Evolutionary conservation across 257 asterid genomes (phyloP).

Genomic region (Agastache rugosa): DNA sequence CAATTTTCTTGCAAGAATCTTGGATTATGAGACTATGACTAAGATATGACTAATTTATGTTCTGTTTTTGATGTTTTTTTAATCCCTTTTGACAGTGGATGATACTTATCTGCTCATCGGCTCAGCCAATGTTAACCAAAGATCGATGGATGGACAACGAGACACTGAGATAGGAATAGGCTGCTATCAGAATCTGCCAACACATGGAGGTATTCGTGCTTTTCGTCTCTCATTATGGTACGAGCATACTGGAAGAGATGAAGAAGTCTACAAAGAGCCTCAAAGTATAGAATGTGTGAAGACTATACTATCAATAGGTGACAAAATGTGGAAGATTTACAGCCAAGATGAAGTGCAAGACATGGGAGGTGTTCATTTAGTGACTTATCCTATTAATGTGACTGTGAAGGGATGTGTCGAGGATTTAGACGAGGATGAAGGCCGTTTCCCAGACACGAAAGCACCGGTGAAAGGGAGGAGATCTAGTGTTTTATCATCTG

Average conservation of each 20-base stretch:
- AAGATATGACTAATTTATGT: constrained; percentile 15
- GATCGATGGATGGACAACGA: constrained; percentile 93
- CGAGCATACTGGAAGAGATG: constrained; percentile 74
- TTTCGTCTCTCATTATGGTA: constrained; percentile 86
- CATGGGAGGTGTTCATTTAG: constrained; percentile 81
- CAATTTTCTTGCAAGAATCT: neutral
- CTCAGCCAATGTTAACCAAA: constrained; percentile 86
- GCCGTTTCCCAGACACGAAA: constrained; percentile 73
- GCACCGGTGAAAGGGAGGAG: constrained; percentile 66
- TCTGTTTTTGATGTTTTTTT: neutral
- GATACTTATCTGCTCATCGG: constrained; percentile 78
- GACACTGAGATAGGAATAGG: constrained; percentile 93
- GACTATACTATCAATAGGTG: constrained; percentile 62
- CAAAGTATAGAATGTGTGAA: constrained; percentile 64
- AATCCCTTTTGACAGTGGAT: constrained; percentile 61
- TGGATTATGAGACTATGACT: too few relatives aligned
- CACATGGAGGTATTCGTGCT: constrained; percentile 54
- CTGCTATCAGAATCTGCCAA: constrained; percentile 70
- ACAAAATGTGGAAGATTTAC: constrained; percentile 73
- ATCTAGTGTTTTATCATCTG: constrained; percentile 64
- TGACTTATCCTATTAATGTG: constrained; percentile 65
- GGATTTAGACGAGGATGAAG: constrained; percentile 53
- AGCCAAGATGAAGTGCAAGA: constrained; percentile 65
- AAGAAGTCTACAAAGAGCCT: constrained; percentile 58
- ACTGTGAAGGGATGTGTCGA: constrained; percentile 59